A percentile compares a stretch with the other conserved stretches of the same genome.
Evolutionary conservation across 129 eudicot genomes (phyloP).

Genomic region (Arctium minus): DNA sequence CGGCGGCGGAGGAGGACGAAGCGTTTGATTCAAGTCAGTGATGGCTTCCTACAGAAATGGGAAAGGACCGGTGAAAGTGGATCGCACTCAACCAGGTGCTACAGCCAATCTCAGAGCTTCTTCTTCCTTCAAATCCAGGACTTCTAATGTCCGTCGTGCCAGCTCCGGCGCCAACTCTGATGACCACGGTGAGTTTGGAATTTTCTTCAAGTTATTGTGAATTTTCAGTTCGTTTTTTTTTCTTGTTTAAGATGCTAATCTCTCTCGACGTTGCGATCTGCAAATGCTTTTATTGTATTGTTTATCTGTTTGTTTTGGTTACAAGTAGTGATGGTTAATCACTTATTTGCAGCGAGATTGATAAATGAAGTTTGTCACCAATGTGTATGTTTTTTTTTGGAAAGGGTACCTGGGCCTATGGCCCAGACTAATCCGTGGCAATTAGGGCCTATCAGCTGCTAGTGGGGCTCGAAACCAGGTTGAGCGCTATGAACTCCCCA

Average conservation of each 20-base stretch:
- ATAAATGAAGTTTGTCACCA: background rate
- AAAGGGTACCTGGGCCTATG: too few species aligned
- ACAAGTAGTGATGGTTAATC: background rate
- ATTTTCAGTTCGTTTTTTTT: background rate
- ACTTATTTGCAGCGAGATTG: background rate
- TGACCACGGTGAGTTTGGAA: constrained; percentile 37
- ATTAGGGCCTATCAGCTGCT: too few species aligned
- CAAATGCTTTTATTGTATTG: background rate
- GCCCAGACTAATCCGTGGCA: too few species aligned
- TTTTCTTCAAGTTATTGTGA: background rate
- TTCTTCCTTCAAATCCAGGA: constrained; percentile 49
- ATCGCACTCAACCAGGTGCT: constrained; percentile 21
- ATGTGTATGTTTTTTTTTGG: background rate
- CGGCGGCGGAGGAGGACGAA: background rate
- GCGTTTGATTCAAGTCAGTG: background rate
- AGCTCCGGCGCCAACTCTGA: constrained; percentile 24
- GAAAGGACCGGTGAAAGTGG: constrained; percentile 36
- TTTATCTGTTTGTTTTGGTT: background rate
- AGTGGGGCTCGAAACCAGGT: too few species aligned
- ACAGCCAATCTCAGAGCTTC: constrained; percentile 36
- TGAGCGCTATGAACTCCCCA: too few species aligned
- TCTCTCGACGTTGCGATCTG: background rate
- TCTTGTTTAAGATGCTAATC: background rate
- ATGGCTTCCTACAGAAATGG: constrained; percentile 51
- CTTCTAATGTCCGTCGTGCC: constrained; percentile 53